A percentile compares a stretch with the other conserved stretches of the same genome.
Conservation (phyloP, 352 stramenopile species). For the Phytopythium chamaehyphon region DNA sequence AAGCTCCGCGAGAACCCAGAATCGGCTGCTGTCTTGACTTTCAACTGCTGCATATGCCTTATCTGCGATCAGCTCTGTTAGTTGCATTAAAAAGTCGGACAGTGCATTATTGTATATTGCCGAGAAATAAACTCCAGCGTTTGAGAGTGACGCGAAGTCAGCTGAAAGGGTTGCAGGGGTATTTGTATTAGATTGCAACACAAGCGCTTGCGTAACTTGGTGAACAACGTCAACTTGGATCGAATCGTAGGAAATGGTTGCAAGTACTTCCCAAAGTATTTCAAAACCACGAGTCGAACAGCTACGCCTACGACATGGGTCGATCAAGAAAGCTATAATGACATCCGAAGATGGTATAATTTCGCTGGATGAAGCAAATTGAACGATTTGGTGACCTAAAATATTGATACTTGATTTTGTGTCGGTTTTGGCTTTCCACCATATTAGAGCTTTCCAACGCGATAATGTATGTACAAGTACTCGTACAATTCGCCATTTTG, state of each 20-base stretch:
- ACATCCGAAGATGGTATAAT: conserved; percentile 14
- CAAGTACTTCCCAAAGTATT: conserved; percentile 36
- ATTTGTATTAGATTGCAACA: conserved; percentile 19
- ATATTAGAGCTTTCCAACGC: conserved; percentile 29
- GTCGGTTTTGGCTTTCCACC: too few relatives aligned
- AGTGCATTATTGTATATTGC: conserved; percentile 27
- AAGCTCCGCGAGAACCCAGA: conserved; percentile 29
- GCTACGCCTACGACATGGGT: conserved; percentile 44
- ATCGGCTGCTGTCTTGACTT: background rate
- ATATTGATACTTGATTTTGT: conserved; percentile 5
- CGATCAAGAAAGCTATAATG: conserved; percentile 29
- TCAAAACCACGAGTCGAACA: conserved; percentile 41
- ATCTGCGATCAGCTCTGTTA: conserved; percentile 32
- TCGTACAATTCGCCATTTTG: conserved; percentile 41
- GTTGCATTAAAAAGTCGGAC: conserved; percentile 22
- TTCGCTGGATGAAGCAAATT: conserved; percentile 31
- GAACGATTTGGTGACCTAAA: conserved; percentile 14
- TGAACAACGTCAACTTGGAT: conserved; percentile 50
- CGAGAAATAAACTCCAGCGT: conserved; percentile 27
- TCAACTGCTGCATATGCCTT: conserved; percentile 19
- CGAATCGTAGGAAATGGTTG: conserved; percentile 34
- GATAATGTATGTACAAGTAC: conserved; percentile 30
- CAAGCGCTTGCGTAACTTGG: conserved; percentile 47
- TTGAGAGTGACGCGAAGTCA: conserved; percentile 2
- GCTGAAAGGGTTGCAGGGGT: conserved; percentile 3